Base-by-base conservation (phyloP, 306 rosid genomes). In the Vachellia collinsii region DNA sequence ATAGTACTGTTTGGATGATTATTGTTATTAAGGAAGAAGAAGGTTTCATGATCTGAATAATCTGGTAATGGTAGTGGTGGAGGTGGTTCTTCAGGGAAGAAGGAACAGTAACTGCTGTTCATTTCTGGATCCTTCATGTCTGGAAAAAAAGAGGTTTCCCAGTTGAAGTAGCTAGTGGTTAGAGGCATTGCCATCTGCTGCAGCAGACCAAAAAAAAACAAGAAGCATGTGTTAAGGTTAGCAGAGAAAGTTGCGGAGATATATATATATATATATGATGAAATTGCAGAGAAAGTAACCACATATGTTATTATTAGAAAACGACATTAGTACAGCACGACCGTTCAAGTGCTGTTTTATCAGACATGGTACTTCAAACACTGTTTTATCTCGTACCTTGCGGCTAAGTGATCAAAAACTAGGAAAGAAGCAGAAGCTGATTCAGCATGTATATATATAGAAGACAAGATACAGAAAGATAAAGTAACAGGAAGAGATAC, bases 11-110 rank as follows among this genome's bases (percentile, higher is more conserved):
- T 69, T 50, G 76, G 34, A 56, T 19, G 2, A 43, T 43, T 10
- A 43, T 29, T 29, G 34, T 43, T 10, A 7, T n/a, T 56, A 51
- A 51, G 59, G 58, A 69, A 53, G 19, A 41, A 41, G 19, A 74
- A 80, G 9, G 4, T 64, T 79, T 83, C 89, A 42, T 61, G 38
- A 61, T 86, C 78, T 47, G 37, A 67, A 22, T 39, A 70, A 13
- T 77, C 50, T 14, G 12, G 17, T 3, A 11, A 0, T 10, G 13
- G 53, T 47, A 5, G 73, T 41, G 44, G 44, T 7, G 44, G 44
- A 66, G 54, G 50, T 64, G 39, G 2, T 56, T 25, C 19, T 50
- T 84, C 81, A 43, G 62, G 64, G 63, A 76, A 76, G 80, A 56
- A 56, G 62, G 62, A 56, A 56, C 1, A 19, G 12, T 64, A 7